Evolutionary conservation across 306 rosid genomes (phyloP), one percentile per base, ranked within the genome.

Genomic region (Dryas alaskensis): DNA sequence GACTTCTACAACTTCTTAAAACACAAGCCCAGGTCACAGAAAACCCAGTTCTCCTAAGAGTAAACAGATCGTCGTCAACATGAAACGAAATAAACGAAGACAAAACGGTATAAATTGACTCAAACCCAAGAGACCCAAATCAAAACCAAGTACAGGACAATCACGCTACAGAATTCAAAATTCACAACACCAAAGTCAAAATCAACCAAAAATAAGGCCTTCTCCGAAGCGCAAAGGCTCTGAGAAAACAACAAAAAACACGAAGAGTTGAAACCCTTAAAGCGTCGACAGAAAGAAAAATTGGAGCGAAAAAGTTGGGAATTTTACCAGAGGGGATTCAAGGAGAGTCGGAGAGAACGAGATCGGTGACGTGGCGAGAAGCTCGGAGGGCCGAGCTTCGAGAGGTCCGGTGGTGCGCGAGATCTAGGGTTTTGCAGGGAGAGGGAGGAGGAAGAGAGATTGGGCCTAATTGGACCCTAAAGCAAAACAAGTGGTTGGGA

Each of bases 401-500:
- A 61, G 57, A 69, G 60, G 60, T 76, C 52, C 40, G 82, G 84
- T 80, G 74, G 22, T 31, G 89, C 73, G 83, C 17, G 80, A 79
- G 96, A 91, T 85, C 89, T 86, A 89, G 90, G 97, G 92, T 86
- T 87, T 84, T 76, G 81, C 90, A 83, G 84, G 25, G 58, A 11
- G 50, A 49, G 69, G 61, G 84, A 78, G 71, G 72, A 48, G 73
- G 67, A 82, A 79, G 75, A 66, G 81, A 83, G 88, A 87, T 94
- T 92, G 97, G 97, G 97, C 96, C 86, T 82, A 87, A 89, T 86
- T 89, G 99, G 99, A 94, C 97, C 95, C 82, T 74, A 19, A 39
- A n/a, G n/a, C 40, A 17, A 37, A 69, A 61, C 39, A 25, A 58
- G 80, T 81, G 69, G 68, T 69, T 57, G 73, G 75, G 78, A 73